phyloP scores from a whole-genome alignment of 768 basidiomycete genomes.

The Lactarius sp. region DNA sequence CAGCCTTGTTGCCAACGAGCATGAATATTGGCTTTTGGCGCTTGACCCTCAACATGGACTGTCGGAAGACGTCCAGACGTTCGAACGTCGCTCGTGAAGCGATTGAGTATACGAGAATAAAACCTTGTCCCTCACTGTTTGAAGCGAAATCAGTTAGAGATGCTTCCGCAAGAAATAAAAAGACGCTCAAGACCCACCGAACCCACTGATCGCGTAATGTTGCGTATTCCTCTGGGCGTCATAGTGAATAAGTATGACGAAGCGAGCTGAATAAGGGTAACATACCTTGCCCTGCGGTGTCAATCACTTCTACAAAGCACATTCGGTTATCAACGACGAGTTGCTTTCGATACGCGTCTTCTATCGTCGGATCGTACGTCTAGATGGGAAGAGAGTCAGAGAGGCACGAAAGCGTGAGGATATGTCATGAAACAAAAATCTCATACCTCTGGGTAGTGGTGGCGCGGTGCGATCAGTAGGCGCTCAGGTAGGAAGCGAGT shows the following conservation, averaged over 20 bases:
- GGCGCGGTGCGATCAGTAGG: slow-evolving; percentile 16
- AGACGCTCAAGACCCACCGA: slow-evolving; percentile 52
- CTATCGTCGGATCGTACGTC: slow-evolving; percentile 98
- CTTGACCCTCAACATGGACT: slow-evolving; percentile 87
- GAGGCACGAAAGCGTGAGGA: slow-evolving; percentile 18
- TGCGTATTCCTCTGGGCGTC: slow-evolving; percentile 83
- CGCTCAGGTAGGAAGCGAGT: slow-evolving; percentile 7
- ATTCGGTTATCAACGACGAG: slow-evolving; percentile 91
- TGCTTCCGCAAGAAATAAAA: slow-evolving; percentile 15
- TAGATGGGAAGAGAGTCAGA: slow-evolving; percentile 32
- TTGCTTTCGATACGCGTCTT: slow-evolving; percentile 95
- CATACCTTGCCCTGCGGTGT: slow-evolving; percentile 95
- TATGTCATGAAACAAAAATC: slow-evolving; percentile 10
- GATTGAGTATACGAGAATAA: slow-evolving; percentile 95
- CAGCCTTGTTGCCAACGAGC: slow-evolving; percentile 95
- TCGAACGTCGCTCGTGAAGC: slow-evolving; percentile 91
- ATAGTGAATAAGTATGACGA: slow-evolving; percentile 25
- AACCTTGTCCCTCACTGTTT: slow-evolving; percentile 90
- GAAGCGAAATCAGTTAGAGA: slow-evolving; percentile 19
- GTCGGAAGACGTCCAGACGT: slow-evolving; percentile 83
- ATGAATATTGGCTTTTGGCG: slow-evolving; percentile 82
- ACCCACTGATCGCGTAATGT: slow-evolving; percentile 98
- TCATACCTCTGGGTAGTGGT: slow-evolving; percentile 49
- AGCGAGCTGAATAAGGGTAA: slow-evolving; percentile 21
- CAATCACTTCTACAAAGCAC: slow-evolving; percentile 95